Evolutionary conservation across 2,329 filamentous ascomycete genomes (phyloP).

Genomic region (Monosporascus sp.): DNA sequence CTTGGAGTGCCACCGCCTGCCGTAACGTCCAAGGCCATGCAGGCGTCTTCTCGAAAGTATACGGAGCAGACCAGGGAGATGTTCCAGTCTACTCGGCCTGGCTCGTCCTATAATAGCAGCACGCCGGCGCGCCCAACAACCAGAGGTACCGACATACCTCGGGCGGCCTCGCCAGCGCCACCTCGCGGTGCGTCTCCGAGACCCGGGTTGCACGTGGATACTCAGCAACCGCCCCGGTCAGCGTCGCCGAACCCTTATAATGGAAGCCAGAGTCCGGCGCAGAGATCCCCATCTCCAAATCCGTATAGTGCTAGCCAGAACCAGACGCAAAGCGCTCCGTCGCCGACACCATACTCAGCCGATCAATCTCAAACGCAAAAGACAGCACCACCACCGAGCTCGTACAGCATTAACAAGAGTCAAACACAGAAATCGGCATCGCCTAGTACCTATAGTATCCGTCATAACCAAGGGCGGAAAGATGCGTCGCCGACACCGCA

Average conservation of each 20-base stretch:
- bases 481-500: not conserved
- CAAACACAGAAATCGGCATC: not conserved
- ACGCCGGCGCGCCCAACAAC: constrained; percentile 50
- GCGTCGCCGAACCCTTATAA: constrained; percentile 1
- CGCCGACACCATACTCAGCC: not conserved
- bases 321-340: not conserved
- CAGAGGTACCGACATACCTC: constrained; percentile 52
- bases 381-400: not conserved
- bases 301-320: constrained; percentile 45
- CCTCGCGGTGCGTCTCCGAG: constrained; percentile 59
- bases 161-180: constrained; percentile 63
- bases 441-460: not conserved
- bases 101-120: constrained; percentile 28
- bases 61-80: constrained; percentile 76
- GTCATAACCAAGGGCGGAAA: not conserved
- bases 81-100: constrained; percentile 47
- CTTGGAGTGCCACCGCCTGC: constrained; percentile 87
- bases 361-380: not conserved
- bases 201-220: constrained; percentile 47
- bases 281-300: constrained; percentile 41
- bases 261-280: constrained; percentile 7
- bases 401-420: not conserved
- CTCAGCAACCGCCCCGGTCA: constrained; percentile 27
- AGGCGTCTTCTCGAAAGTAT: constrained; percentile 87
- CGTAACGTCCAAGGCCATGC: constrained; percentile 91